Evolutionary conservation across 1,284 basidiomycete genomes (phyloP).

Genomic region (Cutaneotrichosporon mucoides): DNA sequence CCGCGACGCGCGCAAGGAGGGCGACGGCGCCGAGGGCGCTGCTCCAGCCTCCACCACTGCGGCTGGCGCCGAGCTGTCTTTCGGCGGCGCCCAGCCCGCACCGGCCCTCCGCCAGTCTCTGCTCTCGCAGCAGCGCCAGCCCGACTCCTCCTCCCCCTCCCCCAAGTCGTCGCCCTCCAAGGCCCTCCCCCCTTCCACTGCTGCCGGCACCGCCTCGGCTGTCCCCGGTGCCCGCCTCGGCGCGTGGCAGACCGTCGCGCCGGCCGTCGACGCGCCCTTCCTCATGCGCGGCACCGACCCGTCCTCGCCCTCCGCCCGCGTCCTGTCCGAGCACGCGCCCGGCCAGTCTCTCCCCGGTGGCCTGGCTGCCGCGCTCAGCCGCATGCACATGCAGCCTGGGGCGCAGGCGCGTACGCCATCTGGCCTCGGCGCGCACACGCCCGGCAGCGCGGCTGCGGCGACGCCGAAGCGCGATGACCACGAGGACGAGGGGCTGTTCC

Average conservation of each 20-base stretch:
- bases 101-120: slow-evolving; percentile 26
- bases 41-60: too few relatives aligned
- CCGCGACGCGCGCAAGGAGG: slow-evolving; percentile 33
- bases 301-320: slow-evolving; percentile 36
- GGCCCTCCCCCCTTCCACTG: background rate
- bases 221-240: background rate
- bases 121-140: slow-evolving; percentile 35
- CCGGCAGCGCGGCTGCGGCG: background rate
- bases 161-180: slow-evolving; percentile 13
- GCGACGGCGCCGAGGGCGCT: background rate
- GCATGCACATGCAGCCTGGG: slow-evolving; percentile 41
- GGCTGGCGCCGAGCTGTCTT: slow-evolving; percentile 24
- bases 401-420: slow-evolving; percentile 8
- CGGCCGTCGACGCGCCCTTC: slow-evolving; percentile 28
- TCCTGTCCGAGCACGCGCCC: slow-evolving; percentile 45
- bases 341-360: slow-evolving; percentile 48
- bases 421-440: slow-evolving; percentile 9
- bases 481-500: slow-evolving; percentile 23
- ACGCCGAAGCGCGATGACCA: slow-evolving; percentile 15
- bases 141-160: slow-evolving; percentile 11
- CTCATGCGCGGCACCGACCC: slow-evolving; percentile 32
- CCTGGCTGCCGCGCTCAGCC: slow-evolving; percentile 44
- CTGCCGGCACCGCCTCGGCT: too few relatives aligned
- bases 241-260: slow-evolving; percentile 5
- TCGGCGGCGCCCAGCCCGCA: slow-evolving; percentile 26